phyloP scores from a whole-genome alignment of 345 rosid species.

The Linum usitatissimum region DNA sequence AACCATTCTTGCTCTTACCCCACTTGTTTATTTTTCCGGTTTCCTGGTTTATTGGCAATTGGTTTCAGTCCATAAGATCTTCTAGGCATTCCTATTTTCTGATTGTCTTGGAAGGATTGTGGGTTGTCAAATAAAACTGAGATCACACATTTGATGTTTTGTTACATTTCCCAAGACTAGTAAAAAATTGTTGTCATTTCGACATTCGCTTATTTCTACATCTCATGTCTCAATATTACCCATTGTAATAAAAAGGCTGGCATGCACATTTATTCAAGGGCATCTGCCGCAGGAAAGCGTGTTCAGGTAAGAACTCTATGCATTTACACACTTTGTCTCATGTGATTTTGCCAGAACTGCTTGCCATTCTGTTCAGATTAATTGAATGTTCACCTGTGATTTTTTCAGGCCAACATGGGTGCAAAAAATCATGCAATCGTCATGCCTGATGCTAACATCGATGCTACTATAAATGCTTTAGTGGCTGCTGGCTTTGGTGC shows the following conservation, averaged over 20 bases:
- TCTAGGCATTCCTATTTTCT: background rate
- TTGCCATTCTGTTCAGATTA: too few relatives aligned
- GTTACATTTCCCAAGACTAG: background rate
- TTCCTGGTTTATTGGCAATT: background rate
- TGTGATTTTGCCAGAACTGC: background rate
- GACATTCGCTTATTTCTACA: background rate
- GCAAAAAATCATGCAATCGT: constrained; percentile 92
- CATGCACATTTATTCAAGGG: constrained; percentile 89
- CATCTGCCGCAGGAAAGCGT: constrained; percentile 89
- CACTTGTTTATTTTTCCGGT: background rate
- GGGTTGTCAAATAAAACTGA: background rate
- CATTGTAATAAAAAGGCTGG: constrained; percentile 51
- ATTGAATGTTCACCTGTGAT: constrained; percentile 18
- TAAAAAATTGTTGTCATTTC: background rate
- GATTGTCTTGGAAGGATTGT: background rate
- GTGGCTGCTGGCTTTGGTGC: constrained; percentile 99
- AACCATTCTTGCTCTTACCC: background rate
- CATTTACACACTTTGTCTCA: background rate
- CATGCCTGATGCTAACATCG: constrained; percentile 68
- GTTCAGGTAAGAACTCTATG: constrained; percentile 53
- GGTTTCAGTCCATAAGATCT: background rate
- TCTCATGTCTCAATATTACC: background rate
- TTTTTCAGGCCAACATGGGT: constrained; percentile 85
- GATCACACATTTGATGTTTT: background rate
- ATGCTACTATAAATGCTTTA: constrained; percentile 75